phyloP scores from a whole-genome alignment of 805 yeast species.

The Cyberlindnera nakhonratchasimensis region DNA sequence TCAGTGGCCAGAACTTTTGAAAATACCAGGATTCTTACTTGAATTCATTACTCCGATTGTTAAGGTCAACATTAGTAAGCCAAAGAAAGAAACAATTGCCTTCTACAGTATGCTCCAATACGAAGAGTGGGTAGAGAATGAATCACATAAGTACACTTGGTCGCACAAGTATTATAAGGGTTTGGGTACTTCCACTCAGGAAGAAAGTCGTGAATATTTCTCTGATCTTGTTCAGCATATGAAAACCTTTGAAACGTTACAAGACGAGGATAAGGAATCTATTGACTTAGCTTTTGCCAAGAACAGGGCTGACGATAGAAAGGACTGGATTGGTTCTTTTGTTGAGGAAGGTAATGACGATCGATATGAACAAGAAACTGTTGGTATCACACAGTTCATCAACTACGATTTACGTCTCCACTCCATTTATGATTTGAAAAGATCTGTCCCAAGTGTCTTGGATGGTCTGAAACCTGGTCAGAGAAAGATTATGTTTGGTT shows the following conservation, averaged over 20 bases:
- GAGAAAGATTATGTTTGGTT: constrained; percentile 86
- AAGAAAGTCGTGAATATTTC: constrained; percentile 86
- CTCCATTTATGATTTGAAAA: constrained; percentile 93
- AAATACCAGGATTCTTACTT: constrained; percentile 84
- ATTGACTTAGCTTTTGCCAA: constrained; percentile 94
- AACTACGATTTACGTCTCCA: constrained; percentile 92
- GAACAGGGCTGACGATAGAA: constrained; percentile 94
- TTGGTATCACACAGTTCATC: constrained; percentile 91
- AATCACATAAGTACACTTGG: constrained; percentile 75
- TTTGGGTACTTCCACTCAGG: constrained; percentile 88
- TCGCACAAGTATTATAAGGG: constrained; percentile 96
- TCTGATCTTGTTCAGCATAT: constrained; percentile 79
- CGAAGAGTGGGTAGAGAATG: constrained; percentile 86
- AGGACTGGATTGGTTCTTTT: constrained; percentile 95
- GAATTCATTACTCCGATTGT: constrained; percentile 97
- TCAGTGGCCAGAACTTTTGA: constrained; percentile 89
- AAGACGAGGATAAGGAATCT: constrained; percentile 68
- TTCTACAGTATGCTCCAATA: constrained; percentile 96
- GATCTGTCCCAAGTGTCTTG: constrained; percentile 90
- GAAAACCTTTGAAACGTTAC: constrained; percentile 78
- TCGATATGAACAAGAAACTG: constrained; percentile 30
- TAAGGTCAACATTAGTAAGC: constrained; percentile 74
- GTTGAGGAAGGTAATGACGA: constrained; percentile 70
- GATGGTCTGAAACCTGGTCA: constrained; percentile 98
- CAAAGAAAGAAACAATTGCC: constrained; percentile 56